A percentile compares a stretch with the other conserved stretches of the same genome.
Evolutionary conservation across 805 yeast genomes (phyloP).

Genomic region (Saccharomycopsis sp.): DNA sequence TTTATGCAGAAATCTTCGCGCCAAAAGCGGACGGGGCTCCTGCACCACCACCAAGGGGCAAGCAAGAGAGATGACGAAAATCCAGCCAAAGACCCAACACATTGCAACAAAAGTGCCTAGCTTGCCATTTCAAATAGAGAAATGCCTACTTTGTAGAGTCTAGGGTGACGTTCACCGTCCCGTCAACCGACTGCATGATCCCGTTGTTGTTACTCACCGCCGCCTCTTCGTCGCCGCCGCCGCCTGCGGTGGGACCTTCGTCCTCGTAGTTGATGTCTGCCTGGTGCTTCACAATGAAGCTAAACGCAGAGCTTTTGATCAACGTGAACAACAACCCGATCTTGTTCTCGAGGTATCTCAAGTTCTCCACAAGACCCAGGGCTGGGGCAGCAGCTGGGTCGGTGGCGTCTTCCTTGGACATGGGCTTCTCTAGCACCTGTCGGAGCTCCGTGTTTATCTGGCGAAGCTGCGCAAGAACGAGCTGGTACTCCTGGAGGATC

Average conservation of each 20-base stretch:
- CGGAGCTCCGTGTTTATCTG: constrained; percentile 9
- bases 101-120: too few species aligned
- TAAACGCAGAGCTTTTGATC: constrained; percentile 19
- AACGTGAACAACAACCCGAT: constrained; percentile 17
- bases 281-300: constrained; percentile 21
- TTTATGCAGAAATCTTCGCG: too few species aligned
- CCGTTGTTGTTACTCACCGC: constrained; percentile 4
- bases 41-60: too few species aligned
- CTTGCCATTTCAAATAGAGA: too few species aligned
- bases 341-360: constrained; percentile 18
- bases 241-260: too few species aligned
- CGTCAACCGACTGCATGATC: constrained; percentile 14
- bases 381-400: constrained; percentile 10
- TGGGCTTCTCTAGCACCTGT: too few species aligned
- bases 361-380: constrained; percentile 11
- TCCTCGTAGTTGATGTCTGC: constrained; percentile 17
- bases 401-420: too few species aligned
- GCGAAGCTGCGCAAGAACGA: constrained; percentile 3
- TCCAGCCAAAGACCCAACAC: too few species aligned
- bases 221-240: not conserved
- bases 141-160: constrained; percentile 15
- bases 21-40: too few species aligned
- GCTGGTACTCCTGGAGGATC: constrained; percentile 13
- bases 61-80: too few species aligned
- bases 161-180: constrained; percentile 20